Evolutionary conservation across 176 grass and related monocot species (phyloP), one percentile per base, ranked within the genome.

Genomic region (Canna indica): DNA sequence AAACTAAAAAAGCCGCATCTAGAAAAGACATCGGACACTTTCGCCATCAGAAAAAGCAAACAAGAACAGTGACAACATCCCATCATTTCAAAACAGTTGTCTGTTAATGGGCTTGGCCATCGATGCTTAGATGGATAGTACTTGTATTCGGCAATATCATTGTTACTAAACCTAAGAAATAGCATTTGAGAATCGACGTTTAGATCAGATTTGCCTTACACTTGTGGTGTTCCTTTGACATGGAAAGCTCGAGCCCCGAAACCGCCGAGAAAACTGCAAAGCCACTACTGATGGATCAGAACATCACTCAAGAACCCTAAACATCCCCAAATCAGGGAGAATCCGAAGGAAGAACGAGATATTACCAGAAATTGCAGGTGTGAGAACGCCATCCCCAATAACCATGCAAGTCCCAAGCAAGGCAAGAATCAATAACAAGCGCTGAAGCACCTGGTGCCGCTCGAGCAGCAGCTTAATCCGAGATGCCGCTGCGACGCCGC

Each of bases 191-290:
- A 32, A 17, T 34, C 7, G 27, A n/a, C n/a, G n/a, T n/a, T n/a
- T n/a, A n/a, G 24, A 2, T 27, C 24, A 70, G 76, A 73, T 69
- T 73, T 69, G 69, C 42, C 88, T 87, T 88, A 99, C 94, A 99
- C 79, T 99, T 99, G 77, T 99, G 94, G 4, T 99, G 94, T 32
- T 90, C 84, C 73, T 90, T 93, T 11, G 88, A 77, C 89, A 88
- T 85, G 34, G 88, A 99, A 69, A 99, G 76, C 71, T 99, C 94
- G 32, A 99, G 73, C n/a, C 94, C 94, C 22, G 94, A 99, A 38
- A 99, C 89, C 18, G 94, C 94, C n/a, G 94, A 99, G 83, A 99
- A 99, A 38, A 99, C 94, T 97, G 84, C 42, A 54, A 63, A 83
- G 70, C 27, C 18, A 13, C 15, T 70, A 33, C 66, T 86, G 70